These are phyloP conservation scores for Escovopsis weberi DNA, from an alignment of 2,329 filamentous ascomycete genomes.

Conservation along the genomic window DNA sequence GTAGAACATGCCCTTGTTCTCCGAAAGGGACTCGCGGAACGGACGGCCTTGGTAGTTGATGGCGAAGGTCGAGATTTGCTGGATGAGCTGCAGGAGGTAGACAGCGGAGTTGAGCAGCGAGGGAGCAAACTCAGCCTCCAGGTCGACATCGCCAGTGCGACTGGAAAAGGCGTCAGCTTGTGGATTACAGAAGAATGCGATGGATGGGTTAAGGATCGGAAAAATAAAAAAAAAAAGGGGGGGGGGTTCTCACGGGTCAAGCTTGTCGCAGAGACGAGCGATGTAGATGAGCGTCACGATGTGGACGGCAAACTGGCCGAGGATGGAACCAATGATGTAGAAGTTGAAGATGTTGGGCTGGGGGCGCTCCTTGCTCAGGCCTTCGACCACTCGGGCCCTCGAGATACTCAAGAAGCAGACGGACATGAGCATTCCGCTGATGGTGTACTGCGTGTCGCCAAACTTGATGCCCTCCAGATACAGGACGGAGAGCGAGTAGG, in stretches of 20 bases:
- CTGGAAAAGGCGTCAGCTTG: constrained; percentile 13
- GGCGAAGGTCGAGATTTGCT: constrained; percentile 96
- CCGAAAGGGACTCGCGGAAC: constrained; percentile 88
- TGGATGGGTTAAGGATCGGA: constrained; percentile 7
- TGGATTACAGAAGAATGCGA: background rate
- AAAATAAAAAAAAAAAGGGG: constrained; percentile 6
- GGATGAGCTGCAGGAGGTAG: constrained; percentile 93
- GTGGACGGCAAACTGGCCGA: constrained; percentile 93
- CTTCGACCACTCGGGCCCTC: constrained; percentile 90
- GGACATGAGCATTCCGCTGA: constrained; percentile 98
- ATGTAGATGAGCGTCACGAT: constrained; percentile 91
- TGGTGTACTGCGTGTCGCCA: constrained; percentile 93
- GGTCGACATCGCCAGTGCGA: constrained; percentile 52
- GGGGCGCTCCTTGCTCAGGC: constrained; percentile 87
- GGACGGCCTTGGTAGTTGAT: constrained; percentile 99
- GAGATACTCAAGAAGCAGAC: constrained; percentile 98
- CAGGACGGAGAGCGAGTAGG: constrained; percentile 89
- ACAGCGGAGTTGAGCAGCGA: constrained; percentile 93
- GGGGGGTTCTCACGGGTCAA: constrained; percentile 59
- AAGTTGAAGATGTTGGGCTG: constrained; percentile 99
- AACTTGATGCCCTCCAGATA: constrained; percentile 99
- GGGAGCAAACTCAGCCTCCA: constrained; percentile 88
- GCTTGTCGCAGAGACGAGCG: constrained; percentile 69
- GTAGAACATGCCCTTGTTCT: constrained; percentile 98
- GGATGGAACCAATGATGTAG: constrained; percentile 95